Base-by-base conservation (phyloP, 2,329 filamentous ascomycete species). In the Claviceps arundinis region DNA sequence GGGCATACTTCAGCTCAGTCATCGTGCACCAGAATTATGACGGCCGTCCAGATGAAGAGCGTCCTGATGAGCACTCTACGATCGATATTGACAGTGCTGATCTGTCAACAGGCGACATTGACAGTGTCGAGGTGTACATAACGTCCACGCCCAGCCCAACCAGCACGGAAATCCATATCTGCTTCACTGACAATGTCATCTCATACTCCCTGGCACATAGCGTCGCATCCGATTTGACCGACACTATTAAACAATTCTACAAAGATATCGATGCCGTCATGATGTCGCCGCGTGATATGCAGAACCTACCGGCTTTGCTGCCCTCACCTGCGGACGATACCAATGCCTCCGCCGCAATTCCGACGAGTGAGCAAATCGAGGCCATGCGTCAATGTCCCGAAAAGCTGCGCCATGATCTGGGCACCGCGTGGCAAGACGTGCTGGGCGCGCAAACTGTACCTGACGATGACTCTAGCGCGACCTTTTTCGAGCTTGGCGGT, bases 121-220 rank as follows among this genome's bases (percentile, higher is more conserved):
- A 51, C 37, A 51, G 37, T 2, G 50, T 51, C n/a, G 37, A 51
- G 37, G 50, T 51, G 4, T 51, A 47, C 44, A 47, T 51, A 5
- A 51, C 50, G 2, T 51, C 50, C 3, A 51, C 50, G n/a, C 50
- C 50, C 17, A 37, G 44, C 24, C n/a, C 43, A 13, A 37, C 16
- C 43, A 30, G 50, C 37, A 47, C 37, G 2, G 37, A 47, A 7
- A 47, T 51, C n/a, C 43, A 51, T 1, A 16, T 51, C 19, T 17
- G 16, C 17, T 51, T 51, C 43, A 43, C 50, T 37, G 44, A 51
- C 37, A 51, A 51, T 37, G 37, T 51, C 44, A 42, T 51, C 24
- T 14, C 50, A 1, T 7, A 22, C 13, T 5, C 22, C 5, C n/a
- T 51, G 22, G 50, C 44, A 13, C 24, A 41, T 16, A 16, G 26